Conservation (phyloP, 2,329 filamentous ascomycete genomes). For the Aspergillus fumigatus region DNA sequence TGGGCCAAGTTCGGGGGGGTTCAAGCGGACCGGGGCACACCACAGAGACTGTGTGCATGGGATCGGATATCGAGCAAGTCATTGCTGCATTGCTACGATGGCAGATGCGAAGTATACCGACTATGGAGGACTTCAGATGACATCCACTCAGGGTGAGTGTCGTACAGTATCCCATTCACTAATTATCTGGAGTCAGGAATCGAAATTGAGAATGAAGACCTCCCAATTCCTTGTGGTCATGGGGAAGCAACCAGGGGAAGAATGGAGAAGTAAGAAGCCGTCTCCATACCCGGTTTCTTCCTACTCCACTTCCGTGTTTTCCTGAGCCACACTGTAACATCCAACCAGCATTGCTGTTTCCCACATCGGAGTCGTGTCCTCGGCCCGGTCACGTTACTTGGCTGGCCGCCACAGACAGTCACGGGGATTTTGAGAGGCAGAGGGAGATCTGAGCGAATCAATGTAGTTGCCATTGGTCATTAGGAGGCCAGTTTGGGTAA, state of each 20-base stretch:
- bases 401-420: slow-evolving; percentile 8
- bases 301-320: neutral
- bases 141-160: too few species aligned
- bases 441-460: slow-evolving; percentile 3
- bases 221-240: neutral
- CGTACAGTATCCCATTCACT: neutral
- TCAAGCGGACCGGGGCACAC: slow-evolving; percentile 3
- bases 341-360: neutral
- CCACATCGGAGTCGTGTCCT: slow-evolving; percentile 9
- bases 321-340: neutral
- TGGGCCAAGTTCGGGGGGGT: slow-evolving; percentile 17
- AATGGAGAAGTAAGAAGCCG: slow-evolving; percentile 2
- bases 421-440: slow-evolving; percentile 1
- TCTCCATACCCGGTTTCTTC: slow-evolving; percentile 6
- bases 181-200: neutral
- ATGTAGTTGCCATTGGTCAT: slow-evolving; percentile 5
- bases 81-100: too few species aligned
- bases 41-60: neutral
- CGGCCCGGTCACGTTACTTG: slow-evolving; percentile 26
- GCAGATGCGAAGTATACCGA: too few species aligned
- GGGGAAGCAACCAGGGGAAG: neutral
- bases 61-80: neutral
- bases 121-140: too few species aligned
- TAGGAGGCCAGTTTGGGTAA: neutral
- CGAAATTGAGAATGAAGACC: neutral